Percentiles rank a stretch among this genome's conserved stretches.
phyloP scores from a whole-genome alignment of 176 grass and related monocot genomes.

The Oryza brachyantha region DNA sequence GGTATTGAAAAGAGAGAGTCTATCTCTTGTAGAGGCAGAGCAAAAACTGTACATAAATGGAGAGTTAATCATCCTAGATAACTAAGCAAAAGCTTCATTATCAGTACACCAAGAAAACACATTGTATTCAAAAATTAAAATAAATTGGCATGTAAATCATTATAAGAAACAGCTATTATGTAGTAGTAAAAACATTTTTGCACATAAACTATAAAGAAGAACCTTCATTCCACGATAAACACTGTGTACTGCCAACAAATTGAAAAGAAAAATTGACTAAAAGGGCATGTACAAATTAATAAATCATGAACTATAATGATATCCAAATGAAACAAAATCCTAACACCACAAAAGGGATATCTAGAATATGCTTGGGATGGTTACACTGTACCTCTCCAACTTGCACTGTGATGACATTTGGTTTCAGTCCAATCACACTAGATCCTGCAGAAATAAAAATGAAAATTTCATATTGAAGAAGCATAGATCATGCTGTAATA shows the following conservation, averaged over 20 bases:
- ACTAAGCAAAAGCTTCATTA: background rate
- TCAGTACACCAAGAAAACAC: background rate
- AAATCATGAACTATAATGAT: slow-evolving; percentile 12
- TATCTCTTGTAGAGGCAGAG: background rate
- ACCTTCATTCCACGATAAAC: background rate
- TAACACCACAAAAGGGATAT: background rate
- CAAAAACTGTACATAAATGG: background rate
- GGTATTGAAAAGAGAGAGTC: background rate
- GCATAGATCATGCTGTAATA: background rate
- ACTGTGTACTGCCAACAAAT: background rate
- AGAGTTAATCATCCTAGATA: background rate
- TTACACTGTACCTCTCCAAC: slow-evolving; percentile 64
- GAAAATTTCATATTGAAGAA: background rate
- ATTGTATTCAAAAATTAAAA: background rate
- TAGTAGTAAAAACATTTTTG: slow-evolving; percentile 10
- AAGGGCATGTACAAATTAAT: background rate
- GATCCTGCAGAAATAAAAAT: slow-evolving; percentile 36
- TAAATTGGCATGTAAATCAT: background rate
- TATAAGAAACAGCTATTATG: background rate
- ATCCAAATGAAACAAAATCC: background rate
- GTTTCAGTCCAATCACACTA: slow-evolving; percentile 48
- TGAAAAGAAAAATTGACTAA: background rate
- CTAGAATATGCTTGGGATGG: background rate
- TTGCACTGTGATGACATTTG: slow-evolving; percentile 69
- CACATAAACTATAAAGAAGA: background rate